Conservation (phyloP, 1,284 basidiomycete genomes). For the Cryptococcus wingfieldii region DNA sequence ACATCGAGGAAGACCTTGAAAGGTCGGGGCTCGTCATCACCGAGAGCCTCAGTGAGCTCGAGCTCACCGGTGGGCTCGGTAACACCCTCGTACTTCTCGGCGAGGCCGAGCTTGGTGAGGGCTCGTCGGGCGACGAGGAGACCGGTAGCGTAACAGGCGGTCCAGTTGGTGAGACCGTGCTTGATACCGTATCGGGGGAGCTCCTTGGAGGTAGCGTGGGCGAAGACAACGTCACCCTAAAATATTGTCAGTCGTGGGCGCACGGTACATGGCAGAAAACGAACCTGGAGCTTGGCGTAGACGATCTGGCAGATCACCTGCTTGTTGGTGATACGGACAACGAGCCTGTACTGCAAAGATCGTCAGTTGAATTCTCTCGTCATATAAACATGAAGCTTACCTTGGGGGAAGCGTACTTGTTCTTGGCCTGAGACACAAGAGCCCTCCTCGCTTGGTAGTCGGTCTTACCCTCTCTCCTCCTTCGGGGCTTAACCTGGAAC, state of each 20-base stretch:
- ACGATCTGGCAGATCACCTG: slow-evolving; percentile 89
- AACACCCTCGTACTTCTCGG: slow-evolving; percentile 98
- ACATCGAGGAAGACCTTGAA: slow-evolving; percentile 99
- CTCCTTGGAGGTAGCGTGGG: slow-evolving; percentile 82
- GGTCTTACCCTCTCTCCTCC: slow-evolving; percentile 95
- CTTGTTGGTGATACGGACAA: slow-evolving; percentile 96
- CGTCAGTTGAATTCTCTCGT: not conserved
- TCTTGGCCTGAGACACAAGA: slow-evolving; percentile 96
- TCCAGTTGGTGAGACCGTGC: slow-evolving; percentile 98
- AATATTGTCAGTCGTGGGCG: not conserved
- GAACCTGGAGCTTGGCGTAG: slow-evolving; percentile 83
- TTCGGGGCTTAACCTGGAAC: slow-evolving; percentile 95
- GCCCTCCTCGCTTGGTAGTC: slow-evolving; percentile 99
- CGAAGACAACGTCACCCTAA: slow-evolving; percentile 84
- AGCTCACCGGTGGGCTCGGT: slow-evolving; percentile 87
- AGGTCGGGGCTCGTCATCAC: slow-evolving; percentile 90
- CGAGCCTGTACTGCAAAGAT: slow-evolving; percentile 74
- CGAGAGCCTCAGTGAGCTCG: slow-evolving; percentile 70
- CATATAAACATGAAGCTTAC: slow-evolving; percentile 3
- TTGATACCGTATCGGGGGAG: slow-evolving; percentile 95
- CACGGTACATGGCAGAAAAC: not conserved
- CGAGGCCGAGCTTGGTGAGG: slow-evolving; percentile 89
- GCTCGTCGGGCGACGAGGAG: slow-evolving; percentile 93
- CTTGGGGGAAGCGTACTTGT: slow-evolving; percentile 99
- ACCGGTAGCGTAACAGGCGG: slow-evolving; percentile 97